Conservation (phyloP, 345 rosid genomes). For the Kernera saxatilis region DNA sequence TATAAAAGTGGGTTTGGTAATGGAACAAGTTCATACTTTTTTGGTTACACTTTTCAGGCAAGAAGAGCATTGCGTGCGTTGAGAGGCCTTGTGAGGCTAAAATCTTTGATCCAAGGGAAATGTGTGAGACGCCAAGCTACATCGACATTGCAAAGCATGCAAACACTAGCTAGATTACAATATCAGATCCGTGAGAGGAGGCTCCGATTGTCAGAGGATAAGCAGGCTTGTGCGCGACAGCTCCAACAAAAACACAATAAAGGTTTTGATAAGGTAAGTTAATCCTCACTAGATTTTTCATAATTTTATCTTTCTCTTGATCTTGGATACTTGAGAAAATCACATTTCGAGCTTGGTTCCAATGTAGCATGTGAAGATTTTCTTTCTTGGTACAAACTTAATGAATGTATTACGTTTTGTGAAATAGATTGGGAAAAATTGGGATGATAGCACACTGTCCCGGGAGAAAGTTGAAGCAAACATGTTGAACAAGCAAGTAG, state of each 20-base stretch:
- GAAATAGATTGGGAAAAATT: conserved; percentile 42
- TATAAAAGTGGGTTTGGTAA: neutral
- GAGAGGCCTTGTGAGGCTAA: conserved; percentile 82
- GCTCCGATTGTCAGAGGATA: conserved; percentile 72
- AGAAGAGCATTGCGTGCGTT: conserved; percentile 83
- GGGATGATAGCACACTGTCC: conserved; percentile 64
- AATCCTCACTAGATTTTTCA: neutral
- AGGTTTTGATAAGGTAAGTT: conserved; percentile 45
- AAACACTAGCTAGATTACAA: conserved; percentile 74
- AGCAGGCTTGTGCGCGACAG: conserved; percentile 55
- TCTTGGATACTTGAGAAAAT: neutral
- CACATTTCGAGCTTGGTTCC: neutral
- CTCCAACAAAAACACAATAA: conserved; percentile 57
- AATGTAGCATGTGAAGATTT: neutral
- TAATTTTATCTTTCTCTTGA: neutral
- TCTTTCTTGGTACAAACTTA: conserved; percentile 27
- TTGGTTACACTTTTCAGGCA: conserved; percentile 42
- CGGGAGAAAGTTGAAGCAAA: conserved; percentile 70
- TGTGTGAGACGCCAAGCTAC: conserved; percentile 77
- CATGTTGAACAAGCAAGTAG: conserved; percentile 55
- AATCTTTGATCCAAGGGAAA: conserved; percentile 60
- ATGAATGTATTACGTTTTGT: neutral
- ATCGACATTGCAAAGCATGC: conserved; percentile 83
- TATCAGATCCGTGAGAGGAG: conserved; percentile 73
- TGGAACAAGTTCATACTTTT: neutral